Evolutionary conservation across 2,329 filamentous ascomycete species (phyloP), one percentile per base, ranked within the genome.

Genomic region (Scedosporium dehoogii): DNA sequence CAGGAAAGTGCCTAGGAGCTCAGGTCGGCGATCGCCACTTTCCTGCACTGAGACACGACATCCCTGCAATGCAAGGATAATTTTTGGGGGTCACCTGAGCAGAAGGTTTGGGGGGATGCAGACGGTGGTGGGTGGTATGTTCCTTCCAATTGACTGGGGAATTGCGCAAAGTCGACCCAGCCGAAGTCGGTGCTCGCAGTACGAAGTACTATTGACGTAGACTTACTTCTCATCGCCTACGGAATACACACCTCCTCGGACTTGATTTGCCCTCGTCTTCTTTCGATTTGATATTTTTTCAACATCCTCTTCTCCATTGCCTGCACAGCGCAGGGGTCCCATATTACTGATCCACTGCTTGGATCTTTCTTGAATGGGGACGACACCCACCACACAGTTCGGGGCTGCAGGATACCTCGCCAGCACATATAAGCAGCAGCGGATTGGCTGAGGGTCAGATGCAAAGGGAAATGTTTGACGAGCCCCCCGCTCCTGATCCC

Each of bases 1-100:
- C 44, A 48, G 44, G 9, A n/a, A n/a, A 48, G 44, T 48, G 16
- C 44, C n/a, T n/a, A n/a, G 44, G 44, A 48, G 9, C 16, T n/a
- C 44, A 21, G 44, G 44, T 48, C 18, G 44, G 44, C 18, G 41
- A 44, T 59, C 58, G 58, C 25, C n/a, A n/a, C 59, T 53, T 46
- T 46, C 44, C 59, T 33, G 25, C 38, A 12, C 38, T n/a, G 23
- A 55, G 51, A 27, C 18, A 27, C 18, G 23, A 23, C 25, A 46
- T 46, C 58, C 58, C 58, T 59, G 58, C 25, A n/a, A n/a, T 59
- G 58, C 58, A 59, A 42, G 58, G 58, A 59, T 59, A 44, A 59
- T n/a, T 58, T 55, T 42, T 59, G 58, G 58, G 58, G 58, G 58
- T 59, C 58, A 59, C 58, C 29, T 59, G 33, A 59, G 58, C 58